A percentile compares a stretch with the other conserved stretches of the same genome.
phyloP scores from a whole-genome alignment of 176 grass and related monocot genomes.

The Zea mays region DNA sequence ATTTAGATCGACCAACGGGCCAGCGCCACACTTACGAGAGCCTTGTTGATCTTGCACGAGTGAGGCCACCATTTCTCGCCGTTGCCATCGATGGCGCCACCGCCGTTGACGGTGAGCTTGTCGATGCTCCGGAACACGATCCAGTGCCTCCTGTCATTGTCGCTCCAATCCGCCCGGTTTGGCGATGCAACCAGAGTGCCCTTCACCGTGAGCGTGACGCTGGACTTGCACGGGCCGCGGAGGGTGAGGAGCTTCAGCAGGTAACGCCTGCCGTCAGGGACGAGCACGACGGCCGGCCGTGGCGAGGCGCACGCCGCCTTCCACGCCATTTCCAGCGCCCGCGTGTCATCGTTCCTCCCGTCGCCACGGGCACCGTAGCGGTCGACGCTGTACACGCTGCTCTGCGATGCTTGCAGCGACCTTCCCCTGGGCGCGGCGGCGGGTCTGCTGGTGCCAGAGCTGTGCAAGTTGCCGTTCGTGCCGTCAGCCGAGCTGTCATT shows the following conservation, averaged over 20 bases:
- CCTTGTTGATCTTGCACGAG: slow-evolving; percentile 70
- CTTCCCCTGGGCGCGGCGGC: too few relatives aligned
- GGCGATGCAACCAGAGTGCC: slow-evolving; percentile 61
- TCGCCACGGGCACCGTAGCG: slow-evolving; percentile 54
- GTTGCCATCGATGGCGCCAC: slow-evolving; percentile 65
- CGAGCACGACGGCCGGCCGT: slow-evolving; percentile 42
- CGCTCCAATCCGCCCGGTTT: slow-evolving; percentile 41
- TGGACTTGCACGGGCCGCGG: slow-evolving; percentile 63
- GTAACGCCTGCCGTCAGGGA: slow-evolving; percentile 52
- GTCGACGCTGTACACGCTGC: slow-evolving; percentile 50
- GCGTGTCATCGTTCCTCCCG: slow-evolving; percentile 52
- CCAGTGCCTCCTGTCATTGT: slow-evolving; percentile 41
- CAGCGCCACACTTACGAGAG: slow-evolving; percentile 38
- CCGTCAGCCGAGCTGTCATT: too few relatives aligned
- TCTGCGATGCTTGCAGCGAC: not conserved
- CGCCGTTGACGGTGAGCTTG: slow-evolving; percentile 50
- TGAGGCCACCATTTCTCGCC: slow-evolving; percentile 71
- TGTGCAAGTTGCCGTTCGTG: too few relatives aligned
- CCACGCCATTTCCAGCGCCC: slow-evolving; percentile 57
- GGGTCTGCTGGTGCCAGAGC: too few relatives aligned
- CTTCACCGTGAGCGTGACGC: slow-evolving; percentile 44
- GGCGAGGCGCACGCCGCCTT: slow-evolving; percentile 55
- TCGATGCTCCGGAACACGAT: slow-evolving; percentile 43
- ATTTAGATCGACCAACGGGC: not conserved
- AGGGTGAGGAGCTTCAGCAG: slow-evolving; percentile 52